These are phyloP conservation scores for Coemansia sp. DNA, from an alignment of 192 early-diverging fungal species.

Conservation along the genomic window DNA sequence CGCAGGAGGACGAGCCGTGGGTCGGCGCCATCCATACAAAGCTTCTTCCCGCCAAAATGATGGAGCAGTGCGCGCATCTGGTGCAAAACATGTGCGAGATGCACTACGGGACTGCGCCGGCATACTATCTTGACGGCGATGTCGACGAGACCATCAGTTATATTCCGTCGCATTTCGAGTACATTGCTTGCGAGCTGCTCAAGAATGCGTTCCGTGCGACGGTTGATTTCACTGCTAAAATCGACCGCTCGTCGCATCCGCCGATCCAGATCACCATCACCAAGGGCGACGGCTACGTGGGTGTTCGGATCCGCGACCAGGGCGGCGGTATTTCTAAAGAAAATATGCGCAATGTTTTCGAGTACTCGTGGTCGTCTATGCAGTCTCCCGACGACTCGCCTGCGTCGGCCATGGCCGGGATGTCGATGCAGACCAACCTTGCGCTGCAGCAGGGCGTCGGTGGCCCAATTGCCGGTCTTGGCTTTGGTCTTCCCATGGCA, in stretches of 20 bases:
- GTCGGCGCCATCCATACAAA: conserved; percentile 87
- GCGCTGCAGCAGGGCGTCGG: conserved; percentile 85
- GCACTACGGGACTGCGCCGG: conserved; percentile 82
- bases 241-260: conserved; percentile 55
- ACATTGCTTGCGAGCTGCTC: conserved; percentile 85
- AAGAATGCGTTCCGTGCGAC: conserved; percentile 91
- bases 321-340: conserved; percentile 83
- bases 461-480: conserved; percentile 82
- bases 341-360: conserved; percentile 77
- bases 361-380: conserved; percentile 92
- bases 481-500: conserved; percentile 83
- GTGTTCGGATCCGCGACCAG: conserved; percentile 83
- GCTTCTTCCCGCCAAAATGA: conserved; percentile 62
- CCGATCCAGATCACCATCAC: conserved; percentile 84
- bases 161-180: conserved; percentile 90
- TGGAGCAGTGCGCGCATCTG: conserved; percentile 66
- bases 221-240: conserved; percentile 62
- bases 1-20: conserved; percentile 45
- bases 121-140: conserved; percentile 62
- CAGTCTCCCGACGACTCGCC: conserved; percentile 60
- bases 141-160: conserved; percentile 57
- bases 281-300: conserved; percentile 71
- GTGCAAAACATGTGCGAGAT: conserved; percentile 85
- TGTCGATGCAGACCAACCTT: conserved; percentile 71
- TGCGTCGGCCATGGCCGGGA: conserved; percentile 35